Evolutionary conservation across 352 stramenopile species (phyloP).

Genomic region (Phytophthora melonis): DNA sequence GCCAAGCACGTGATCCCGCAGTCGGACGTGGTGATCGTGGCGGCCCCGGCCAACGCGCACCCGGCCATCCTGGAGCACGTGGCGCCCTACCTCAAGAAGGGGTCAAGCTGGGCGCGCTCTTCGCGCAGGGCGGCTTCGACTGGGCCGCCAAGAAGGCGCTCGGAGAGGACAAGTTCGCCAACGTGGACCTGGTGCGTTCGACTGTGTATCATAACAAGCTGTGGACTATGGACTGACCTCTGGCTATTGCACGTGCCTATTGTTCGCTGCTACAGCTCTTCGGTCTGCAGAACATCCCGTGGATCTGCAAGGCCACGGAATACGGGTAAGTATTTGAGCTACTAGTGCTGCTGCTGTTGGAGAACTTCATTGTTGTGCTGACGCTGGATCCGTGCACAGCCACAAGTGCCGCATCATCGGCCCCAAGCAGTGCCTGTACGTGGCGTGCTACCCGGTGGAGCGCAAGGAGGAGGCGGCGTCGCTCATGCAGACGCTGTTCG

Average conservation of each 20-base stretch:
- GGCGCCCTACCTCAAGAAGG: conserved; percentile 88
- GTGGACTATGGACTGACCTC: background rate
- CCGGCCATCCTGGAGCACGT: conserved; percentile 83
- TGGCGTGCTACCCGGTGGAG: conserved; percentile 92
- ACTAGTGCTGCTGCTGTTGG: background rate
- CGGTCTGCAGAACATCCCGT: conserved; percentile 94
- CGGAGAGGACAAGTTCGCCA: conserved; percentile 62
- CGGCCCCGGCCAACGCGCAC: conserved; percentile 90
- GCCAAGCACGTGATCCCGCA: conserved; percentile 87
- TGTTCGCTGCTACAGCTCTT: conserved; percentile 71
- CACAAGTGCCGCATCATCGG: conserved; percentile 92
- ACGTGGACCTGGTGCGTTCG: conserved; percentile 64
- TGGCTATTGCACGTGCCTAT: background rate
- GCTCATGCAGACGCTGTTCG: conserved; percentile 90
- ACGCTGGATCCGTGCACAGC: conserved; percentile 49
- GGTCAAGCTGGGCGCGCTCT: conserved; percentile 88
- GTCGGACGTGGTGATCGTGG: conserved; percentile 91
- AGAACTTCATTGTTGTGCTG: conserved; percentile 2
- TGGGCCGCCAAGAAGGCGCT: conserved; percentile 92
- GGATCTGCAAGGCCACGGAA: conserved; percentile 93
- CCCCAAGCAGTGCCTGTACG: conserved; percentile 92
- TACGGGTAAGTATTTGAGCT: conserved; percentile 63
- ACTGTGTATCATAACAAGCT: background rate
- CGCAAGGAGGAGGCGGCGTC: conserved; percentile 76
- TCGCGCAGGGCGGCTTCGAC: conserved; percentile 93